Base-by-base conservation (phyloP, 805 yeast species). In the Yarrowia deformans region DNA sequence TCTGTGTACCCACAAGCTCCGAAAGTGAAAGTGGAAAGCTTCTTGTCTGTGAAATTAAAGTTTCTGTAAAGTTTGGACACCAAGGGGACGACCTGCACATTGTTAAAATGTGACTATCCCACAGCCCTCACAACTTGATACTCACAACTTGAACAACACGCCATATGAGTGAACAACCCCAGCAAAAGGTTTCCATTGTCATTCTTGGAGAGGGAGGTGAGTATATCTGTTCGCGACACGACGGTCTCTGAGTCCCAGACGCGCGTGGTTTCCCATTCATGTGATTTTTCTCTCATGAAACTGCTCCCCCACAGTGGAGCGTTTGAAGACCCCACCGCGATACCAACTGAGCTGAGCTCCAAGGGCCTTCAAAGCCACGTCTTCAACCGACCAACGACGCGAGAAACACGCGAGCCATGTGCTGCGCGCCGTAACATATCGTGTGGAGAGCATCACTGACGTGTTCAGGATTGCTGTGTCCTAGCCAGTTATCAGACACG, bases 171-270 rank as follows among this genome's bases (percentile, higher is more conserved):
- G 66, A 60, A 60, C 68, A 48, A 18, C 68, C 55, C 45, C 68
- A 55, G 40, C 69, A 71, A 60, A 71, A 71, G 67, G 71, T 76
- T 60, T 70, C 77, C 19, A 70, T 76, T 49, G 79, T 74, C 48
- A 74, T 76, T 54, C 74, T 76, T 46, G 79, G 79, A 60, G 78
- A 76, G 50, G 79, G 78, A 70, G 78, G 78, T 75, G 69, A 34
- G 75, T 50, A 12, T 16, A 10, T 8, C 34, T 10, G 58, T 3
- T 18, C 9, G 42, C 42, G 14, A n/a, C 14, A 35, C 4, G 39
- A n/a, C 19, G 37, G 39, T 13, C 13, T 13, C 32, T 18, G 49
- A 19, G 32, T 10, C 12, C 14, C 7, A 12, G 29, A 7, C 49
- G 32, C 32, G 10, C 10, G 16, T 18, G 45, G 46, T 10, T 45